phyloP scores from a whole-genome alignment of 1,139 yeast genomes.

The Pichia sp. region DNA sequence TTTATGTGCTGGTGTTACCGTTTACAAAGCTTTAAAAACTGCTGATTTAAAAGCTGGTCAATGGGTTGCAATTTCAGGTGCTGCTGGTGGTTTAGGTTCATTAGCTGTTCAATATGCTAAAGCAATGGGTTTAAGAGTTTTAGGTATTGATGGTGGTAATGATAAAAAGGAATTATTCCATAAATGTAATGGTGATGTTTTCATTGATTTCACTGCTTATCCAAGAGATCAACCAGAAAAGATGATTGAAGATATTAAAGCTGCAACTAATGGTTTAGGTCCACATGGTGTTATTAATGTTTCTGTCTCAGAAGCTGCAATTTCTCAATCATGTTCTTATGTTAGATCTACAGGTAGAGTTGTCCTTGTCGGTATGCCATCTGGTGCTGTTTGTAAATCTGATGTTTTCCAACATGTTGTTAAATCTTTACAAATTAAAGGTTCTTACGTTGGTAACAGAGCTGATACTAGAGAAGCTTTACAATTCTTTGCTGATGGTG shows the following conservation, averaged over 20 bases:
- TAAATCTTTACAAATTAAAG: constrained; percentile 57
- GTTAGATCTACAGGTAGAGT: constrained; percentile 72
- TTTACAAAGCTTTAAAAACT: constrained; percentile 73
- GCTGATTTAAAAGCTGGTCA: constrained; percentile 63
- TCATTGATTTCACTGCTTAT: constrained; percentile 49
- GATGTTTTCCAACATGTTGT: constrained; percentile 62
- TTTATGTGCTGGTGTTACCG: constrained; percentile 79
- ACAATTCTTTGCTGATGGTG: constrained; percentile 64
- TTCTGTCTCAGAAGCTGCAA: constrained; percentile 70
- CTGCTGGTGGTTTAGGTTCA: constrained; percentile 82
- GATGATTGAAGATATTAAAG: constrained; percentile 43
- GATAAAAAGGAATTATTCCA: constrained; percentile 53
- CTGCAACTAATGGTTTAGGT: constrained; percentile 58
- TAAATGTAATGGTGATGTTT: constrained; percentile 63
- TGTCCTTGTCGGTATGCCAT: constrained; percentile 77
- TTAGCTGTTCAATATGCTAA: constrained; percentile 75
- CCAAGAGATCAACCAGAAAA: constrained; percentile 35
- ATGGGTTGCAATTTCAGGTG: constrained; percentile 79
- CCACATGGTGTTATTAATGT: constrained; percentile 79
- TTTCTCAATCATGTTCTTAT: constrained; percentile 59
- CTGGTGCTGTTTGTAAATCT: constrained; percentile 56
- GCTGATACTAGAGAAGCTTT: constrained; percentile 74
- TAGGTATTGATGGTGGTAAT: constrained; percentile 71
- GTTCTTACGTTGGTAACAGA: constrained; percentile 78
- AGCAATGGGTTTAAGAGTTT: constrained; percentile 74